Evolutionary conservation across 148 eudicot genomes (phyloP), one percentile per base, ranked within the genome.

Genomic region (Rheum nobile): DNA sequence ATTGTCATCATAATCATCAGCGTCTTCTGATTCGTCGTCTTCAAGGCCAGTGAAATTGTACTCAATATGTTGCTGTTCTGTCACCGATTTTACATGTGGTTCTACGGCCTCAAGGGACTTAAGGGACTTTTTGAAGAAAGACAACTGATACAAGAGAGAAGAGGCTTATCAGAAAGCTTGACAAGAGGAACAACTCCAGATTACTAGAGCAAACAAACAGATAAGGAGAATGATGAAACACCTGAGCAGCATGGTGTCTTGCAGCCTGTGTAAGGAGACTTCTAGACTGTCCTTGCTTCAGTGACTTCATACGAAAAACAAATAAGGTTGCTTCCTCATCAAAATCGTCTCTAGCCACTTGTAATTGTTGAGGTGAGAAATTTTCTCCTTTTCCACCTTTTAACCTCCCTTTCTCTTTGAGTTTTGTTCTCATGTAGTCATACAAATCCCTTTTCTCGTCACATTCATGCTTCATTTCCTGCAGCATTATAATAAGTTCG

Each of bases 231-330:
- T 29, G 67, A 61, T 61, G 37, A 38, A 71, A 71, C 76, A 94
- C 98, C 97, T 95, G 99, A 77, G 97, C 93, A 83, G 96, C 89
- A 87, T 95, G 97, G 76, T 95, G 99, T 38, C 99, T 86, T 74
- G 92, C 88, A 75, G 97, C 96, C 88, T 95, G 99, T 17, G 99
- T 95, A 65, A 95, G 85, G 82, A 95, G 96, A 79, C 96, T 91
- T 78, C 94, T 85, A 67, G 96, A 90, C 83, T 91, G 99, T 35
- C 97, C 97, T 85, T 87, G 88, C 82, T 88, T 91, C 34, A 95
- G 82, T 71, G 99, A 95, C 72, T 91, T 91, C 80, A 95, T 79
- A 52, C 99, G 97, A 69, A 95, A 91, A 44, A 91, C 86, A 81
- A 91, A 87, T 44, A 89, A 76, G 29, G 92, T 86, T 32, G 96